Percentiles rank a stretch among this genome's conserved stretches.
Evolutionary conservation across 208 protist species (phyloP).

Genomic region (Leishmania mexicana): DNA sequence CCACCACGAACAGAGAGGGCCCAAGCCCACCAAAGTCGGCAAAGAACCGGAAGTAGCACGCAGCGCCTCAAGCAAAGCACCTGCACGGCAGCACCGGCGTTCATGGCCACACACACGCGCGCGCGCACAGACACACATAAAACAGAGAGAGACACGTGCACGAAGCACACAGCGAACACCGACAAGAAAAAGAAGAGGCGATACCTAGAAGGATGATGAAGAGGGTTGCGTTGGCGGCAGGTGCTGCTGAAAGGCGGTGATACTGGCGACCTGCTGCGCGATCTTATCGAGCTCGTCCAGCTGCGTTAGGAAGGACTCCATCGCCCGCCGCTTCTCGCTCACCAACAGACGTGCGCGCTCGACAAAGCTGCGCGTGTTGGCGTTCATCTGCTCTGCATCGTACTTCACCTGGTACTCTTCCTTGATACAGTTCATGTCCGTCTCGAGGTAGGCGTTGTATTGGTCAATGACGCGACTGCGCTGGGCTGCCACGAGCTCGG

Average conservation of each 20-base stretch:
- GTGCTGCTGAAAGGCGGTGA: conserved; percentile 16
- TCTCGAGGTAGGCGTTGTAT: conserved; percentile 48
- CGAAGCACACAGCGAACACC: background rate
- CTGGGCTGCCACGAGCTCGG: conserved; percentile 33
- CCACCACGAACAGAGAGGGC: background rate
- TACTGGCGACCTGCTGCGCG: conserved; percentile 26
- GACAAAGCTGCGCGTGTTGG: conserved; percentile 42
- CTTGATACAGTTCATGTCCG: conserved; percentile 63
- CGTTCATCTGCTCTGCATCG: conserved; percentile 47
- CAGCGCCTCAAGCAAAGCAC: background rate
- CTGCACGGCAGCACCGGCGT: background rate
- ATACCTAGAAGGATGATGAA: background rate
- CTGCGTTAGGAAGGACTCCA: conserved; percentile 41
- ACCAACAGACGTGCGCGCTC: conserved; percentile 29
- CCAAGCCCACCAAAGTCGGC: too few species aligned
- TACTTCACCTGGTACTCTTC: conserved; percentile 68
- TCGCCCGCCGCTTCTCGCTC: conserved; percentile 32
- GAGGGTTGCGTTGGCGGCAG: background rate
- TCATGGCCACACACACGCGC: background rate
- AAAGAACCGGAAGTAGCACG: background rate
- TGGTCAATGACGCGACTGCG: conserved; percentile 36
- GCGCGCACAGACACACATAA: background rate
- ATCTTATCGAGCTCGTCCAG: conserved; percentile 40
- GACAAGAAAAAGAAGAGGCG: background rate
- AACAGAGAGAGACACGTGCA: background rate